phyloP scores from a whole-genome alignment of 495 filamentous ascomycete genomes.

The Aeminium ludgeri region DNA sequence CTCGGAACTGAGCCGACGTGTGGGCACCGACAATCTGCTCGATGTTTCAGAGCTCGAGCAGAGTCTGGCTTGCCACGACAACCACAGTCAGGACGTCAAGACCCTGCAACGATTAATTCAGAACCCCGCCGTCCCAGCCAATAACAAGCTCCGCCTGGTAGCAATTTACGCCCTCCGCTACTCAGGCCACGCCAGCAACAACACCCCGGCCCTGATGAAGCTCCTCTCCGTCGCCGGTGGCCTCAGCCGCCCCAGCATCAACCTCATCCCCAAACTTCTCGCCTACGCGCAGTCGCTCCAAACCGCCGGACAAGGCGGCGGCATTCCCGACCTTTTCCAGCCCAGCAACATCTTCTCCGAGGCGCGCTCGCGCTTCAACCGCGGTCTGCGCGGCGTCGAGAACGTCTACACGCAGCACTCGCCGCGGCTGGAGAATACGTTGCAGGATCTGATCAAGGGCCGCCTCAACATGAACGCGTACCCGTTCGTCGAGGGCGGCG shows the following conservation, averaged over 20 bases:
- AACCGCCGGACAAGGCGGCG: slow-evolving; percentile 30
- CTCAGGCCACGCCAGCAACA: slow-evolving; percentile 63
- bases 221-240: slow-evolving; percentile 61
- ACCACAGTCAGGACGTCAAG: slow-evolving; percentile 76
- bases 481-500: slow-evolving; percentile 81
- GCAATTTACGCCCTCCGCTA: slow-evolving; percentile 89
- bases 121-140: slow-evolving; percentile 49
- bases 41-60: slow-evolving; percentile 96
- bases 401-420: slow-evolving; percentile 98
- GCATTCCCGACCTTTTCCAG: slow-evolving; percentile 81
- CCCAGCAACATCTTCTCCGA: slow-evolving; percentile 72
- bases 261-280: slow-evolving; percentile 59
- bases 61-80: slow-evolving; percentile 91
- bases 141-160: slow-evolving; percentile 73
- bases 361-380: slow-evolving; percentile 72
- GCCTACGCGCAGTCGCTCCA: slow-evolving; percentile 73
- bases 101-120: slow-evolving; percentile 72
- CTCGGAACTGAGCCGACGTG: slow-evolving; percentile 73
- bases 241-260: slow-evolving; percentile 54
- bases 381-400: slow-evolving; percentile 83
- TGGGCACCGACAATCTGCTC: slow-evolving; percentile 66
- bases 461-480: slow-evolving; percentile 68
- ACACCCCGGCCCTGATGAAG: slow-evolving; percentile 66
- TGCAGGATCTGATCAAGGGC: slow-evolving; percentile 87
- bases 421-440: slow-evolving; percentile 64